A percentile compares a stretch with the other conserved stretches of the same genome.
Evolutionary conservation across 768 basidiomycete species (phyloP).

Genomic region (Psilocybe azurescens): DNA sequence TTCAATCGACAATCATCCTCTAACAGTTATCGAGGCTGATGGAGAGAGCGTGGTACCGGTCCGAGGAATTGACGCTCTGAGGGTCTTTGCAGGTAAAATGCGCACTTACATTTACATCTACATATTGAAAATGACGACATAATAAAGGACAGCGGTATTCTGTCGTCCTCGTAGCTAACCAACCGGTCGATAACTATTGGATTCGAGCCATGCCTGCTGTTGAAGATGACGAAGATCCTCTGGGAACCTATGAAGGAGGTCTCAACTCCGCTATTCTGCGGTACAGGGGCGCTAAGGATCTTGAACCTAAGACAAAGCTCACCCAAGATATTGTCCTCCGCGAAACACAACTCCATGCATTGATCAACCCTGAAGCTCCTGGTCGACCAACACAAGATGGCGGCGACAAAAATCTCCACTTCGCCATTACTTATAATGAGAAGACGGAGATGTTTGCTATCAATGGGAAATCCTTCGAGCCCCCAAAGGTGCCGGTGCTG

Average conservation of each 20-base stretch:
- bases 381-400: conserved; percentile 38
- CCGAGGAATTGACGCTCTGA: conserved; percentile 41
- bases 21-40: conserved; percentile 61
- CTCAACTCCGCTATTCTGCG: conserved; percentile 56
- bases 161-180: conserved; percentile 34
- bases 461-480: conserved; percentile 34
- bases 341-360: conserved; percentile 43
- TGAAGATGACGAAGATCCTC: conserved; percentile 7
- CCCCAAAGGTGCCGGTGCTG: conserved; percentile 55
- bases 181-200: conserved; percentile 18
- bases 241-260: conserved; percentile 15
- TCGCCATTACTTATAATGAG: conserved; percentile 38
- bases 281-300: conserved; percentile 47
- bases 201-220: conserved; percentile 37
- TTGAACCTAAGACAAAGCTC: conserved; percentile 45
- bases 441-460: conserved; percentile 33
- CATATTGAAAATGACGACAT: background rate
- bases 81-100: conserved; percentile 40
- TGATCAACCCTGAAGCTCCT: conserved; percentile 31
- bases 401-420: conserved; percentile 45
- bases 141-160: conserved; percentile 32
- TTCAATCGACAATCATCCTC: conserved; percentile 50
- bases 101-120: background rate
- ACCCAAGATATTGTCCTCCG: conserved; percentile 29
- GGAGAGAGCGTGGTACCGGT: conserved; percentile 46